phyloP scores from a whole-genome alignment of 495 filamentous ascomycete species.

The Penicillium tannophilum region DNA sequence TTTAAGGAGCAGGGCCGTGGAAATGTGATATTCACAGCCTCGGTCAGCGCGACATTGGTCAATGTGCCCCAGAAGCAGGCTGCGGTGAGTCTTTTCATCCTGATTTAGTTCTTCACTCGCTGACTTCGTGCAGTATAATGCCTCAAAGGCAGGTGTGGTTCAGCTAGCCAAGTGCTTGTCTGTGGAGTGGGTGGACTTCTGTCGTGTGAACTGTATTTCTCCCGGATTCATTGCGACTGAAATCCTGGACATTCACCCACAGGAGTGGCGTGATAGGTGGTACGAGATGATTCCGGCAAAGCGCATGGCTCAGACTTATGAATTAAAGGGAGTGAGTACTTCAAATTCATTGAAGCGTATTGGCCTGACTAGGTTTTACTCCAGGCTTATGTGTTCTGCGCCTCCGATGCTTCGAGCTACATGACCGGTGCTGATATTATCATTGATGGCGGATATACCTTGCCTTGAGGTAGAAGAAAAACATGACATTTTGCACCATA shows the following conservation, averaged over 20 bases:
- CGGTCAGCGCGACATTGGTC: conserved; percentile 44
- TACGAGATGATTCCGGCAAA: conserved; percentile 32
- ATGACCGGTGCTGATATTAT: conserved; percentile 40
- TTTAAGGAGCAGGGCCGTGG: conserved; percentile 44
- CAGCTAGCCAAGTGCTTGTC: conserved; percentile 40
- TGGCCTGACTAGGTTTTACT: background rate
- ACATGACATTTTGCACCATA: background rate
- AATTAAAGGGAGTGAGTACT: conserved; percentile 36
- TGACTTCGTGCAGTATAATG: conserved; percentile 33
- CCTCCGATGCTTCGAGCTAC: conserved; percentile 39
- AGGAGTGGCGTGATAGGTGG: conserved; percentile 32
- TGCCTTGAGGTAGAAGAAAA: conserved; percentile 12
- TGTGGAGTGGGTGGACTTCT: conserved; percentile 44
- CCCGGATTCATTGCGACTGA: conserved; percentile 49
- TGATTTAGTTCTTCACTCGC: background rate
- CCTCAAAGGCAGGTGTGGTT: conserved; percentile 41
- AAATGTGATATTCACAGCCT: conserved; percentile 47
- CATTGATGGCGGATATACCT: conserved; percentile 38
- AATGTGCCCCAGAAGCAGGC: conserved; percentile 51
- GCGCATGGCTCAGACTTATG: conserved; percentile 31
- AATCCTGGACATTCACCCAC: conserved; percentile 27
- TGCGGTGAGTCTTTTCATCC: conserved; percentile 19
- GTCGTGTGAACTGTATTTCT: conserved; percentile 47
- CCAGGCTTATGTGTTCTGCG: conserved; percentile 36
- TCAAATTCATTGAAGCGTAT: background rate